These are phyloP conservation scores for Myotisia sp. DNA, from an alignment of 2,329 filamentous ascomycete species.

Conservation along the genomic window DNA sequence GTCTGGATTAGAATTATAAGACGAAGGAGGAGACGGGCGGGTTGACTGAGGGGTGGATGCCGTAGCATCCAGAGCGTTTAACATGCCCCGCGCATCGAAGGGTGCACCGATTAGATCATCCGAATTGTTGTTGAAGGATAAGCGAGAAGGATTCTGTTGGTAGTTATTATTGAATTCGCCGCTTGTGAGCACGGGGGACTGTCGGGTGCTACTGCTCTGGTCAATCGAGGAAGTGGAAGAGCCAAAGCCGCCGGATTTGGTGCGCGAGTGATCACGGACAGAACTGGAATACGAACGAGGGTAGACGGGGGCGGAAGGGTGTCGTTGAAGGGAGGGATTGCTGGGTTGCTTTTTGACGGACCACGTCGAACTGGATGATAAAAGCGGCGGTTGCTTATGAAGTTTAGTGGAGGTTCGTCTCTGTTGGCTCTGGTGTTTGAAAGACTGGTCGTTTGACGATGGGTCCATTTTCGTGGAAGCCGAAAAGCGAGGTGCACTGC, in stretches of 20 bases:
- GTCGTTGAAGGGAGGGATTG: constrained; percentile 31
- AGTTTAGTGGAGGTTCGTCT: constrained; percentile 28
- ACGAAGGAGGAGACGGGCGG: constrained; percentile 15
- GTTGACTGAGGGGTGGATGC: too few species aligned
- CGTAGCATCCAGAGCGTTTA: constrained; percentile 31
- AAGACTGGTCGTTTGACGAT: constrained; percentile 8
- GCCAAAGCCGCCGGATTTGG: constrained; percentile 33
- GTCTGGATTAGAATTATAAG: too few species aligned
- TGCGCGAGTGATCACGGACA: constrained; percentile 30
- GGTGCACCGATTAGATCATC: constrained; percentile 33
- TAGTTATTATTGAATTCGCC: constrained; percentile 22
- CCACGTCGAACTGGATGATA: constrained; percentile 23
- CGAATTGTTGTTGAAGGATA: constrained; percentile 26
- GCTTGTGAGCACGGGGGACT: constrained; percentile 25
- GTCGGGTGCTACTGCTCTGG: constrained; percentile 25
- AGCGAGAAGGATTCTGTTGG: constrained; percentile 23
- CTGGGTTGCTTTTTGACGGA: constrained; percentile 32
- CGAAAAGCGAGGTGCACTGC: neutral
- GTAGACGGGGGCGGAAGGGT: constrained; percentile 34
- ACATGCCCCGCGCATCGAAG: constrained; percentile 32
- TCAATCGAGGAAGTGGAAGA: constrained; percentile 37
- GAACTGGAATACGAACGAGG: constrained; percentile 28
- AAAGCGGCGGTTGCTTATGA: constrained; percentile 32
- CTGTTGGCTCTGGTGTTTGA: constrained; percentile 9
- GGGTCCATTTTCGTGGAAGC: constrained; percentile 10